A percentile compares a stretch with the other conserved stretches of the same genome.
Conservation (phyloP, 306 rosid species). For the Lupinus albus region DNA sequence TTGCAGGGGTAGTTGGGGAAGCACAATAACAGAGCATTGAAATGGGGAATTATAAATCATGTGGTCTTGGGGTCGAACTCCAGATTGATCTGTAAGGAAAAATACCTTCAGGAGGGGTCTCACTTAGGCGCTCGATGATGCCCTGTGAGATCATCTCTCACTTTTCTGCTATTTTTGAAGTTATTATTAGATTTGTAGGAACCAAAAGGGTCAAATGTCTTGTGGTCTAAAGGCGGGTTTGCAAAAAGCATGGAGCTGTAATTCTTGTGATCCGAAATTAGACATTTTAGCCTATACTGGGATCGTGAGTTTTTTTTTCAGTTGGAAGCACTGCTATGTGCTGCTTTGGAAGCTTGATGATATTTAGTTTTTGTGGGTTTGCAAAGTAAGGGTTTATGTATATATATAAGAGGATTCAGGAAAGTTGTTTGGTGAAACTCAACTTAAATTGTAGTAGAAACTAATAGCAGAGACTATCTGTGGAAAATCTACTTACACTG, state of each 20-base stretch:
- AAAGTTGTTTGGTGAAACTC: conserved; percentile 5
- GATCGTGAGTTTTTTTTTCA: not conserved
- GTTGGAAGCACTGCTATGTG: not conserved
- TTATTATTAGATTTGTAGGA: not conserved
- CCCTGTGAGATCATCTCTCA: no score
- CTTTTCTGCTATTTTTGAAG: not conserved
- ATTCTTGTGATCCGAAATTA: not conserved
- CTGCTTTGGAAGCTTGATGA: conserved; percentile 9
- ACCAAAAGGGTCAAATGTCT: conserved; percentile 22
- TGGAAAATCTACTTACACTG: not conserved
- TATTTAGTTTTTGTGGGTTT: not conserved
- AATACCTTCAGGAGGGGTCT: no score
- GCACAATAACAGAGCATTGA: not conserved
- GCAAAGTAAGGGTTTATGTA: conserved; percentile 3
- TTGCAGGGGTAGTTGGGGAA: not conserved
- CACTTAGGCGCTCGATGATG: no score
- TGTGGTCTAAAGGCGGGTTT: not conserved
- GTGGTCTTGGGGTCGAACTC: no score
- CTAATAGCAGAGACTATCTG: not conserved
- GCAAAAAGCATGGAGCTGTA: not conserved
- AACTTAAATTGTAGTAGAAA: not conserved
- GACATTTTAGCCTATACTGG: not conserved
- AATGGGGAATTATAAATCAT: no score
- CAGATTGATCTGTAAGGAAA: no score
- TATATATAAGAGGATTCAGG: not conserved